phyloP scores from a whole-genome alignment of 164 flowering plant genomes.

The Aristolochia fimbriata region DNA sequence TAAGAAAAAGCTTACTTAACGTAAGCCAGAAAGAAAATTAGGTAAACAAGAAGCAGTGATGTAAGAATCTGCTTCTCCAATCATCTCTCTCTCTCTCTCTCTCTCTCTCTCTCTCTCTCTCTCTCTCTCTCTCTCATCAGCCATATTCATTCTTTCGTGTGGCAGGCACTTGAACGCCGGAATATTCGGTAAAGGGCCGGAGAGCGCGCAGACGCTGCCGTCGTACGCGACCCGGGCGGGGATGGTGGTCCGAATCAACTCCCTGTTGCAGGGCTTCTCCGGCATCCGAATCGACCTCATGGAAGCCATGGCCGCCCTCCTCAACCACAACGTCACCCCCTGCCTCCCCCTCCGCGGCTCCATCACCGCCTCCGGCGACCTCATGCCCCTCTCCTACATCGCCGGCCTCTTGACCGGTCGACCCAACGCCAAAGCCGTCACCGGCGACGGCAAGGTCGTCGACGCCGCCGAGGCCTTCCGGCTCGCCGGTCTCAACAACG shows the following conservation, averaged over 20 bases:
- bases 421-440: slow-evolving; percentile 38
- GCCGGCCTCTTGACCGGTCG: slow-evolving; percentile 54
- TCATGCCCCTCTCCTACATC: slow-evolving; percentile 52
- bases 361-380: slow-evolving; percentile 53
- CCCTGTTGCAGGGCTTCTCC: slow-evolving; percentile 61
- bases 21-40: too few relatives aligned
- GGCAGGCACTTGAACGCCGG: slow-evolving; percentile 54
- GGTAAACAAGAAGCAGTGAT: too few relatives aligned
- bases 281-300: slow-evolving; percentile 57
- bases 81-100: too few relatives aligned
- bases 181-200: slow-evolving; percentile 38
- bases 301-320: slow-evolving; percentile 40
- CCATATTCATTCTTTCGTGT: too few relatives aligned
- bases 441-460: slow-evolving; percentile 30
- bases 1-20: too few relatives aligned
- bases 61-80: too few relatives aligned
- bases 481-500: slow-evolving; percentile 28
- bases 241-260: slow-evolving; percentile 54
- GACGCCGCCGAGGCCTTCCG: slow-evolving; percentile 26
- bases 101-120: too few relatives aligned
- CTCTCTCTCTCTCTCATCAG: too few relatives aligned
- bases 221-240: slow-evolving; percentile 46
- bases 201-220: slow-evolving; percentile 33
- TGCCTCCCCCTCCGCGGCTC: slow-evolving; percentile 49
- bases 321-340: slow-evolving; percentile 46